These are phyloP conservation scores for Calonectria henricotiae DNA, from an alignment of 2,329 filamentous ascomycete genomes.

Conservation along the genomic window DNA sequence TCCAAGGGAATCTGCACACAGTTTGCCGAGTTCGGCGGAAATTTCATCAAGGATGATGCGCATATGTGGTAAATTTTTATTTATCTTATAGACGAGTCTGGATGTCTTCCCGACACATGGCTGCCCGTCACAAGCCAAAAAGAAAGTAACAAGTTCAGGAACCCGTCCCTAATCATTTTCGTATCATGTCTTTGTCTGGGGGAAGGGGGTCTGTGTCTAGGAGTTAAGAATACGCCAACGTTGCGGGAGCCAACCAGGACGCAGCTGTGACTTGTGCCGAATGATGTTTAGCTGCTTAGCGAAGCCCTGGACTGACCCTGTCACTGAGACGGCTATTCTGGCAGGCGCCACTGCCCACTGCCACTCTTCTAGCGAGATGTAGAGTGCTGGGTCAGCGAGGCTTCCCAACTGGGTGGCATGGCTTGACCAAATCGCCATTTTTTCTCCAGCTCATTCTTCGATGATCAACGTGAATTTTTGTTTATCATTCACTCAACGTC, in stretches of 20 bases:
- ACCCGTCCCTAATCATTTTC: constrained; percentile 4
- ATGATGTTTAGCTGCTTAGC: constrained; percentile 15
- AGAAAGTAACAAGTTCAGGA: background rate
- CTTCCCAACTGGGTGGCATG: background rate
- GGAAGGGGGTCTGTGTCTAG: background rate
- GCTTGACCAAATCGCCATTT: background rate
- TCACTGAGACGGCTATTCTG: constrained; percentile 21
- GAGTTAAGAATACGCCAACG: constrained; percentile 12
- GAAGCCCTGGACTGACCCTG: background rate
- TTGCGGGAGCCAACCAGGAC: constrained; percentile 26
- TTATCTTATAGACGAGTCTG: background rate
- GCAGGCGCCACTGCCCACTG: constrained; percentile 28
- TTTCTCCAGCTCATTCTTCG: background rate
- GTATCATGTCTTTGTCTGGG: background rate
- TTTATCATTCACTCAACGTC: background rate
- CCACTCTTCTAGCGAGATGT: constrained; percentile 11
- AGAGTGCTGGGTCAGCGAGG: background rate
- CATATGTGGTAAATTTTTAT: background rate
- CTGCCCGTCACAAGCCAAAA: constrained; percentile 11
- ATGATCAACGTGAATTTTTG: background rate
- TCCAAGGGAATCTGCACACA: background rate
- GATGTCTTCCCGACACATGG: constrained; percentile 21
- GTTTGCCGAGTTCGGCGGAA: background rate
- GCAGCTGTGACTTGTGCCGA: constrained; percentile 6
- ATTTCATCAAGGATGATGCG: background rate